Evolutionary conservation across 441 rosid species (phyloP), one percentile per base, ranked within the genome.

Genomic region (Aquilaria agallochum): DNA sequence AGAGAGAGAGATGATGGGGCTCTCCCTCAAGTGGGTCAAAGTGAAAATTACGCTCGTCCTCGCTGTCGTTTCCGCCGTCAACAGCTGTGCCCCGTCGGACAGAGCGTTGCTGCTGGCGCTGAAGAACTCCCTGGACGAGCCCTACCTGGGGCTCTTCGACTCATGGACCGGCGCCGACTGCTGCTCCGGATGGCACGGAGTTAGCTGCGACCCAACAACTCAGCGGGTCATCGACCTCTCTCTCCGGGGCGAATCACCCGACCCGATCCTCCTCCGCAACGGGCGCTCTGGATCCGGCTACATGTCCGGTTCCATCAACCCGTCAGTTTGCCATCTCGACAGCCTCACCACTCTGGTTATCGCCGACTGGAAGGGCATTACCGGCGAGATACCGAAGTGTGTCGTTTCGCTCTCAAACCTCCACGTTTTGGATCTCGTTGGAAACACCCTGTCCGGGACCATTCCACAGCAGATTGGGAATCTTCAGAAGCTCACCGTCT

Each of bases 201-300:
- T 93, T 68, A 85, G 88, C 83, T 93, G 98, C 63, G 76, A 90
- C 78, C 95, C 96, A 12, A 74, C 86, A 49, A 46, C 81, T 47
- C 72, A 62, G 53, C 88, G 88, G 36, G 97, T 93, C 72, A 71
- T 89, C 6, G 97, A 87, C 68, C 67, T 94, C 44, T 82, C 79
- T 64, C 92, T 94, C 50, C 97, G 98, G 0, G 98, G 98, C 1
- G 96, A 93, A 69, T 90, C 98, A 0, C 95, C 90, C 72, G 98
- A 94, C 58, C 95, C 89, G 2, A 79, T 90, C 56, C 85, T 90
- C 52, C 72, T 68, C 6, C 85, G 83, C 46, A 76, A 92, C 10
- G 89, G 89, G 54, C 80, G 86, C 34, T 66, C 89, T 30, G 91
- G 93, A 31, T 69, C 90, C 31, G 96, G 98, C 32, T 78, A 70